These are phyloP conservation scores for Pseudohalonectria lignicola DNA, from an alignment of 2,329 filamentous ascomycete genomes.

Conservation along the genomic window DNA sequence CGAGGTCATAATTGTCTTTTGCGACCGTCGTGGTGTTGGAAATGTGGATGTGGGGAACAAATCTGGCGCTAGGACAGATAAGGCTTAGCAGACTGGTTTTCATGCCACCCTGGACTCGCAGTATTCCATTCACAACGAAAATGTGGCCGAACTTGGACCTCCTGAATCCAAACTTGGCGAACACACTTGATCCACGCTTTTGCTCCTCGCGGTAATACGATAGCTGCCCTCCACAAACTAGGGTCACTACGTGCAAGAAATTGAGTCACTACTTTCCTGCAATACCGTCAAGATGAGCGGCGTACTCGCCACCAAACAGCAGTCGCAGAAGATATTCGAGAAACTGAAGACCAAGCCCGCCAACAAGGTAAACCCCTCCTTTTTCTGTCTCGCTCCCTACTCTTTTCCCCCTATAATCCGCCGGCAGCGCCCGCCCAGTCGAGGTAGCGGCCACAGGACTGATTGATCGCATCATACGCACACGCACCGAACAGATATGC, in stretches of 20 bases:
- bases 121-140: conserved; percentile 16
- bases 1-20: too few relatives aligned
- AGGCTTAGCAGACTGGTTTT: conserved; percentile 21
- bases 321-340: conserved; percentile 96
- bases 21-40: too few relatives aligned
- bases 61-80: conserved; percentile 11
- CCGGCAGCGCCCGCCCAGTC: too few relatives aligned
- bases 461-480: conserved; percentile 7
- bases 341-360: conserved; percentile 90
- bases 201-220: too few relatives aligned
- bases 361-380: conserved; percentile 63
- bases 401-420: neutral
- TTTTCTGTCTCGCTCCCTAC: neutral
- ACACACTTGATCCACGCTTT: too few relatives aligned
- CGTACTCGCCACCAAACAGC: conserved; percentile 72
- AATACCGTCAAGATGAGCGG: conserved; percentile 49
- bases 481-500: conserved; percentile 77
- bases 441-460: neutral
- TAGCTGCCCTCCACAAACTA: too few relatives aligned
- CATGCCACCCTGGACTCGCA: conserved; percentile 22
- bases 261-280: too few relatives aligned
- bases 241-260: too few relatives aligned
- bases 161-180: too few relatives aligned
- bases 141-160: conserved; percentile 11
- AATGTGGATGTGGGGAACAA: conserved; percentile 1